Base-by-base conservation (phyloP, 352 stramenopile genomes). In the Peronospora belbahrii region DNA sequence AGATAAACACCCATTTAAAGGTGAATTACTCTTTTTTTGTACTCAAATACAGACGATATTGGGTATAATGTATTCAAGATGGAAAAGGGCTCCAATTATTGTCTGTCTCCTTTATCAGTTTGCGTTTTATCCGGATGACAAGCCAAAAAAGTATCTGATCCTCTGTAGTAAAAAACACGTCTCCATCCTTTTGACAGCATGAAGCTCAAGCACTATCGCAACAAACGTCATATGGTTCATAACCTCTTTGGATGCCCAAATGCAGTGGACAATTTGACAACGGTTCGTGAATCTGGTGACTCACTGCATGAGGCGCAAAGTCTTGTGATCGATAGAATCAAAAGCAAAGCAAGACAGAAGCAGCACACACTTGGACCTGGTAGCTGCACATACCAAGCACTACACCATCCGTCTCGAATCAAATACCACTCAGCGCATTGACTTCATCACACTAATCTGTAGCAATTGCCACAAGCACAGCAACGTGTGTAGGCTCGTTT, bases 241-340 rank as follows among this genome's bases (percentile, higher is more conserved):
- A 59, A 88, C 35, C 47, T 91, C 23, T 64, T 91, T 14, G 41
- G 27, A 34, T 85, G n/a, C n/a, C 91, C 50, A 76, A 89, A 50
- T 88, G 74, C 9, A 80, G 91, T 11, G 71, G 82, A 7, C 73
- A 71, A 15, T 91, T 94, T 28, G 77, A 90, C 45, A 87, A 88
- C 34, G 77, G 78, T 25, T n/a, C n/a, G n/a, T n/a, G n/a, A n/a
- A n/a, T n/a, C n/a, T n/a, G n/a, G n/a, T n/a, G n/a, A n/a, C n/a
- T n/a, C n/a, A n/a, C n/a, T n/a, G n/a, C n/a, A 89, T 43, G 80
- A 80, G 23, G 72, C 86, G 18, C 90, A 38, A 42, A 84, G 77
- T 48, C 90, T 91, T 27, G 74, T 91, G 8, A 48, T 90, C 56
- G 88, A 94, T 59, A 83, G 72, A 3, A 70, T 73, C 0, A 62